These are phyloP conservation scores for Leucosporidium scottii DNA, from an alignment of 768 basidiomycete species.

Conservation along the genomic window DNA sequence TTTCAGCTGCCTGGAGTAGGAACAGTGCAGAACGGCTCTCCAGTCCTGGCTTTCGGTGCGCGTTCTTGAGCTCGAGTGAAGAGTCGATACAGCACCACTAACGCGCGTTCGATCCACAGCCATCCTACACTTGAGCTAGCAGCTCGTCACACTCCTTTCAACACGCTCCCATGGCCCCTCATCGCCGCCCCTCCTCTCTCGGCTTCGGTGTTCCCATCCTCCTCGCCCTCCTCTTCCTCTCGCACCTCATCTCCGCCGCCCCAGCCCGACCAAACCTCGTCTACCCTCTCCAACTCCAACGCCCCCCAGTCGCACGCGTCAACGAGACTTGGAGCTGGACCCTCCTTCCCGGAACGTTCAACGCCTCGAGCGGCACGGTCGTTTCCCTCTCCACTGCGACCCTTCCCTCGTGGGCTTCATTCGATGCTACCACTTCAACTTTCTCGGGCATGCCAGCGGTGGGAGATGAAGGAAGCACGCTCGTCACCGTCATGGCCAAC, in stretches of 20 bases:
- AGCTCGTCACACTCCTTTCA: neutral
- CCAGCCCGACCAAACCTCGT: slow-evolving; percentile 41
- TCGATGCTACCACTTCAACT: slow-evolving; percentile 55
- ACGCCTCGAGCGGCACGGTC: slow-evolving; percentile 28
- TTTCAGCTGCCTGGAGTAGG: no score
- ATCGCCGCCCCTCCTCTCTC: no score
- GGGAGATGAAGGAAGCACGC: slow-evolving; percentile 57
- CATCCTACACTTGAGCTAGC: neutral
- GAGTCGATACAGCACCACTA: no score
- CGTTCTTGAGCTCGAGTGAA: no score
- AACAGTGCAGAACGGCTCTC: no score
- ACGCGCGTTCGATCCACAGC: no score
- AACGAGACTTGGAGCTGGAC: slow-evolving; percentile 62
- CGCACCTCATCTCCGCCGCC: neutral
- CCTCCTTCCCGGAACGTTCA: slow-evolving; percentile 61
- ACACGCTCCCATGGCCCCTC: neutral
- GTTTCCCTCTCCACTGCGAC: slow-evolving; percentile 45
- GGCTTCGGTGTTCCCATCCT: neutral
- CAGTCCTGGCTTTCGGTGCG: no score
- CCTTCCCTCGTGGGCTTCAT: slow-evolving; percentile 70
- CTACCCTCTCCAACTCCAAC: slow-evolving; percentile 62
- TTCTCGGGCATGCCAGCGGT: slow-evolving; percentile 64
- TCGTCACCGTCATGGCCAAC: slow-evolving; percentile 58
- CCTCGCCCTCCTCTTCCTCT: neutral
- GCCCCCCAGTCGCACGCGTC: slow-evolving; percentile 68